These are phyloP conservation scores for Inosperma sp. DNA, from an alignment of 768 basidiomycete species.

Conservation along the genomic window DNA sequence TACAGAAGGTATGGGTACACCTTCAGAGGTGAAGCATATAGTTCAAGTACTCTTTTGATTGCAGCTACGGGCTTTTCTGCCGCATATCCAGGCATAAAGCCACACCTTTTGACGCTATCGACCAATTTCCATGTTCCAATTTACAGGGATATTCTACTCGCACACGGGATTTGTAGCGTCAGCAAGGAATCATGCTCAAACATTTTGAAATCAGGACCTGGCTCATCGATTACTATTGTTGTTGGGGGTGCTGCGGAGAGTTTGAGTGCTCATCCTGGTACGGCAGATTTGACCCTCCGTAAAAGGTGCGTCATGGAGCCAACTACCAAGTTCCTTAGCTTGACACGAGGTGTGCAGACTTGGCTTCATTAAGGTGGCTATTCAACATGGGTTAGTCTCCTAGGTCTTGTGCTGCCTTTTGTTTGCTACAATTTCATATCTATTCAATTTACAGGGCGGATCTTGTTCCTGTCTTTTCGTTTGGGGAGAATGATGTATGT, in stretches of 20 bases:
- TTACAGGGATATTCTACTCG: conserved; percentile 87
- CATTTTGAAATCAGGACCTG: conserved; percentile 63
- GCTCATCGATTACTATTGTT: conserved; percentile 84
- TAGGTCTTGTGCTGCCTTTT: too few species aligned
- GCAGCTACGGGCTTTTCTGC: conserved; percentile 85
- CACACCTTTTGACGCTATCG: conserved; percentile 87
- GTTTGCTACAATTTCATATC: background rate
- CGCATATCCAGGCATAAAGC: conserved; percentile 85
- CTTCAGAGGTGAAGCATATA: background rate
- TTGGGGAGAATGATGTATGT: conserved; percentile 96
- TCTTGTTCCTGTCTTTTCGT: conserved; percentile 95
- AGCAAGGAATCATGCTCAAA: conserved; percentile 87
- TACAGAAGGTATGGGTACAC: conserved; percentile 67
- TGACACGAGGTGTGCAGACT: conserved; percentile 40
- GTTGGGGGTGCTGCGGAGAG: conserved; percentile 96
- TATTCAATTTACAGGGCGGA: conserved; percentile 65
- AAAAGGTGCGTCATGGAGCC: conserved; percentile 47
- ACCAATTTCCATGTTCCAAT: conserved; percentile 91
- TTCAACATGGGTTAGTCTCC: conserved; percentile 75
- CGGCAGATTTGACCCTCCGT: conserved; percentile 80
- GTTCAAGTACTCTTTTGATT: conserved; percentile 4
- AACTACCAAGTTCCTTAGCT: background rate
- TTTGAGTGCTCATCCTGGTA: conserved; percentile 92
- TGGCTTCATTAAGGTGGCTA: conserved; percentile 94
- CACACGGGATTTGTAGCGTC: conserved; percentile 88